A percentile compares a stretch with the other conserved stretches of the same genome.
Conservation (phyloP, 2,329 filamentous ascomycete species). For the Calycina herbarum region DNA sequence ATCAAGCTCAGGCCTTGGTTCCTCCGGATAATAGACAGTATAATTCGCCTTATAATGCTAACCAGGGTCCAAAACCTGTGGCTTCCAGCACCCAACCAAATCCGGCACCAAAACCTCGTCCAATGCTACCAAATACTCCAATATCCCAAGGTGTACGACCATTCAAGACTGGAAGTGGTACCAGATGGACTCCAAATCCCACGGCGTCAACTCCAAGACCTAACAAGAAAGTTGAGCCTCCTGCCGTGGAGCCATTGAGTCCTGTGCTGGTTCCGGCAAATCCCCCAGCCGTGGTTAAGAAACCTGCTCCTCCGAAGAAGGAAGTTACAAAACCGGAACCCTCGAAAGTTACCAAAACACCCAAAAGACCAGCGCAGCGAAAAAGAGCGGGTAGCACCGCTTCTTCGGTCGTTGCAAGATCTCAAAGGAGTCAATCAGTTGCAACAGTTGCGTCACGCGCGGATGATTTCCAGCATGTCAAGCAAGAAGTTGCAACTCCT, state of each 20-base stretch:
- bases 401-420: constrained; percentile 36
- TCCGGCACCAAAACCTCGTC: constrained; percentile 20
- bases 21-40: constrained; percentile 35
- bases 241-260: constrained; percentile 59
- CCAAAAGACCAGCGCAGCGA: constrained; percentile 21
- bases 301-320: constrained; percentile 18
- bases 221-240: constrained; percentile 48
- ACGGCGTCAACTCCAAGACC: constrained; percentile 57
- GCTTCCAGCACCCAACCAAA: constrained; percentile 11
- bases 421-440: constrained; percentile 44
- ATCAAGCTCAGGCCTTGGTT: constrained; percentile 26
- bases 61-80: constrained; percentile 26
- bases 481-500: constrained; percentile 60
- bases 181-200: constrained; percentile 58
- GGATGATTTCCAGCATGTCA: constrained; percentile 51
- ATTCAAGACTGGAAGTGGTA: constrained; percentile 44
- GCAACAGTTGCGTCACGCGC: constrained; percentile 44
- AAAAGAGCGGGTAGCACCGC: constrained; percentile 32
- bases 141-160: constrained; percentile 18
- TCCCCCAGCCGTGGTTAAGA: constrained; percentile 29
- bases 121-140: constrained; percentile 33
- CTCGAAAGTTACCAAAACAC: constrained; percentile 18
- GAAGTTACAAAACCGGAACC: constrained; percentile 16
- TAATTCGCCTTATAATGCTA: constrained; percentile 38
- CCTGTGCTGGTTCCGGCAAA: constrained; percentile 47